A percentile compares a stretch with the other conserved stretches of the same genome.
Evolutionary conservation across 73 alveolate genomes (phyloP).

Genomic region (Tetrahymena thermophila): DNA sequence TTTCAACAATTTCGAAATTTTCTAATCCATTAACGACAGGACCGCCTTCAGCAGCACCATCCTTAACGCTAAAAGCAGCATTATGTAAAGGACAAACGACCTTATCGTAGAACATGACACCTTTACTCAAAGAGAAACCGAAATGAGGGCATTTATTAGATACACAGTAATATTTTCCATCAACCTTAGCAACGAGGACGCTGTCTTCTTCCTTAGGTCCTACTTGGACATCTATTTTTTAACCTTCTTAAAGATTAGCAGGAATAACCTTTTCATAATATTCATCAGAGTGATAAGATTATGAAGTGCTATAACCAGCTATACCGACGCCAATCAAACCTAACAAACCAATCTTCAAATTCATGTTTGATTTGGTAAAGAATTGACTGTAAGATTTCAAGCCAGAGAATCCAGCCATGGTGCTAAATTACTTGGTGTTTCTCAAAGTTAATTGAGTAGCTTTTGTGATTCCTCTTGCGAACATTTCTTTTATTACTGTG

Average conservation of each 20-base stretch:
- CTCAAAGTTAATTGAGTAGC: not conserved
- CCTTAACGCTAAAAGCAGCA: slow-evolving; percentile 75
- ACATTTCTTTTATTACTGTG: not conserved
- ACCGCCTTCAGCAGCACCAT: slow-evolving; percentile 78
- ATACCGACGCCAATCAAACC: not conserved
- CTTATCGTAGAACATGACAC: slow-evolving; percentile 60
- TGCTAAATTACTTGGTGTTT: not conserved
- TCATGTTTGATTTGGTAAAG: not conserved
- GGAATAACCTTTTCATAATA: not conserved
- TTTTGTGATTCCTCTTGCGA: not conserved
- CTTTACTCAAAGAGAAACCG: slow-evolving; percentile 74
- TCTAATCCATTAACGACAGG: slow-evolving; percentile 84
- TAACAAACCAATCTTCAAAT: not conserved
- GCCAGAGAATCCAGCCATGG: not conserved
- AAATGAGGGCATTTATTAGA: slow-evolving; percentile 74
- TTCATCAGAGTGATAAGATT: not conserved
- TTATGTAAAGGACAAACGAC: slow-evolving; percentile 87
- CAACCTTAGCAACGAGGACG: slow-evolving; percentile 43
- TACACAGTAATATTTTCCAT: slow-evolving; percentile 41
- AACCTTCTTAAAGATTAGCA: slow-evolving; percentile 40
- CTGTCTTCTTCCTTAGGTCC: slow-evolving; percentile 52
- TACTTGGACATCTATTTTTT: slow-evolving; percentile 43
- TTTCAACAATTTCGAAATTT: slow-evolving; percentile 53
- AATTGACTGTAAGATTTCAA: not conserved
- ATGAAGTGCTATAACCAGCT: not conserved